phyloP scores from a whole-genome alignment of 805 yeast species.

The Hanseniaspora thailandica region DNA sequence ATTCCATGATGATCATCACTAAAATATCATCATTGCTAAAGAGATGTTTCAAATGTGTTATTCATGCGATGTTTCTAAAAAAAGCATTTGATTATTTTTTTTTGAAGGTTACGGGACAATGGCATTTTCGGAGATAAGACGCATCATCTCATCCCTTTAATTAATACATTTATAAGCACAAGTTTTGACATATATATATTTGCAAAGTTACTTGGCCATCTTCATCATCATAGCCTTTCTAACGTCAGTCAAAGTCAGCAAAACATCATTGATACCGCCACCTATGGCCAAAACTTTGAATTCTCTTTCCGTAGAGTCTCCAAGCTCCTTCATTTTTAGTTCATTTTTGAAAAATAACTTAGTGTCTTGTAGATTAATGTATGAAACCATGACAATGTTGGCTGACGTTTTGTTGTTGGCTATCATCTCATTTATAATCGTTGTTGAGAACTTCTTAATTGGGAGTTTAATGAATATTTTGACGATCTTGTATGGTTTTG shows the following conservation, averaged over 20 bases:
- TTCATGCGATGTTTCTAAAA: not conserved
- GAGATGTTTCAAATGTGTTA: too few species aligned
- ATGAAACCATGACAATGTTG: constrained; percentile 26
- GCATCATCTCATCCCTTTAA: not conserved
- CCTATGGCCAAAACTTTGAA: constrained; percentile 11
- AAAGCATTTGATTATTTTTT: not conserved
- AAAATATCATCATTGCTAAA: too few species aligned
- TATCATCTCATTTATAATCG: constrained; percentile 9
- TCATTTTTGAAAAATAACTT: constrained; percentile 1
- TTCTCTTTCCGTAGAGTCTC: constrained; percentile 4
- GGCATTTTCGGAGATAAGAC: not conserved
- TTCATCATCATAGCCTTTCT: constrained; percentile 12
- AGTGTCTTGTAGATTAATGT: constrained; percentile 22
- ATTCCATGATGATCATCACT: too few species aligned
- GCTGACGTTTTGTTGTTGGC: constrained; percentile 23
- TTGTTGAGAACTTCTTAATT: constrained; percentile 24
- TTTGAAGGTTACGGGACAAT: too few species aligned
- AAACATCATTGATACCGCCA: constrained; percentile 12
- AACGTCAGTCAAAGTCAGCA: not conserved
- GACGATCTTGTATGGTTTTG: constrained; percentile 24
- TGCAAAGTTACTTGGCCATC: not conserved
- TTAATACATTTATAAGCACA: not conserved
- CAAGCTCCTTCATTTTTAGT: not conserved
- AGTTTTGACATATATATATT: not conserved
- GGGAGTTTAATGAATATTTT: constrained; percentile 28